Evolutionary conservation across 2,329 filamentous ascomycete species (phyloP).

Genomic region (Calcarisporium arbuscula): DNA sequence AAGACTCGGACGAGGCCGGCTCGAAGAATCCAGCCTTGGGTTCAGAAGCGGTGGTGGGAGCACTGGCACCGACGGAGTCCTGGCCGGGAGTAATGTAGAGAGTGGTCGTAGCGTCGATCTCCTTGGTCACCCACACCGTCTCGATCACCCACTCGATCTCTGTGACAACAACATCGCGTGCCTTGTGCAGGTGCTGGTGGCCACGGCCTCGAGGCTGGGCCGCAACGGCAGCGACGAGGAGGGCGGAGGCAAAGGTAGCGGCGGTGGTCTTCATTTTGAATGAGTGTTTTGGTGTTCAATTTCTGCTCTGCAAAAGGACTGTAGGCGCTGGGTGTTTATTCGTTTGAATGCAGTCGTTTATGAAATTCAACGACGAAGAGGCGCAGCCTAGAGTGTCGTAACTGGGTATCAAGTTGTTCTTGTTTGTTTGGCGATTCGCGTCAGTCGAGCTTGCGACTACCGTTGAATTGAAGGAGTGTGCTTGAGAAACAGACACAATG

Average conservation of each 20-base stretch:
- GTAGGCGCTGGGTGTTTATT: too few species aligned
- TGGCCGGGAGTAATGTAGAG: constrained; percentile 32
- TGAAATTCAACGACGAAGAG: too few species aligned
- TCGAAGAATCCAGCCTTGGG: constrained; percentile 24
- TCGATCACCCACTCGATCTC: constrained; percentile 46
- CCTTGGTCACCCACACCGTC: constrained; percentile 38
- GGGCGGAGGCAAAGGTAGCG: constrained; percentile 21
- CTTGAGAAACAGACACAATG: too few species aligned
- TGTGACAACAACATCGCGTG: constrained; percentile 33
- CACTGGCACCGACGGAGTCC: constrained; percentile 19
- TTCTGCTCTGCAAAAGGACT: too few species aligned
- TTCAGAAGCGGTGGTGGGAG: constrained; percentile 16
- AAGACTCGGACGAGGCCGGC: constrained; percentile 7
- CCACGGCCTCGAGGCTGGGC: constrained; percentile 43
- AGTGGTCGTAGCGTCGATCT: constrained; percentile 43
- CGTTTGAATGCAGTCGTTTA: too few species aligned
- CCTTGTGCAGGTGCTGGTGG: constrained; percentile 30
- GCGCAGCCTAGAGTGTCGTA: too few species aligned
- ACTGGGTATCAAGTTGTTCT: neutral
- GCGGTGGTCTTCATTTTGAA: constrained; percentile 40
- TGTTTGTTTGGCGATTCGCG: constrained; percentile 1
- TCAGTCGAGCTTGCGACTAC: neutral
- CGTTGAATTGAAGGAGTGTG: neutral
- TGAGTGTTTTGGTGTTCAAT: neutral
- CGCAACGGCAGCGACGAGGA: constrained; percentile 34